phyloP scores from a whole-genome alignment of 129 eudicot species.

The Saussurea involucrata region DNA sequence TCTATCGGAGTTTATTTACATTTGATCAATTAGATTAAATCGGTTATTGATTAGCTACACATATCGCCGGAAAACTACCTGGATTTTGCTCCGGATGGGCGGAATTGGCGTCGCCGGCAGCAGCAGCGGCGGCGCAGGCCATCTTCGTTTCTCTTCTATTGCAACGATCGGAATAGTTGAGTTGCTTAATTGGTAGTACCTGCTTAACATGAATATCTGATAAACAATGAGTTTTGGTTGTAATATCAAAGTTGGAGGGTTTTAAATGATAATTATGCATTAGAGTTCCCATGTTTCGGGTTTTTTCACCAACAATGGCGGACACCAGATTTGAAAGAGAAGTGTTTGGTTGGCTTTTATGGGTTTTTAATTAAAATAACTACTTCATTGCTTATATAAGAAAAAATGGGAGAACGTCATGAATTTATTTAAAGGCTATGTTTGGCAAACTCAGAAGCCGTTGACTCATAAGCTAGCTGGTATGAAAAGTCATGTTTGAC shows the following conservation, averaged over 20 bases:
- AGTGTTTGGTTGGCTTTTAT: no score
- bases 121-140: constrained; percentile 1
- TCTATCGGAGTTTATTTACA: neutral
- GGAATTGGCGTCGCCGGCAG: constrained; percentile 13
- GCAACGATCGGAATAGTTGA: neutral
- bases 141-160: neutral
- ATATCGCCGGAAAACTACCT: constrained; percentile 18
- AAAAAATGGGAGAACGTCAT: no score
- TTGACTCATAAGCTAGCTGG: no score
- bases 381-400: no score
- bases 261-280: constrained; percentile 8
- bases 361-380: no score
- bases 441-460: no score
- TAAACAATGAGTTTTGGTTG: constrained; percentile 1
- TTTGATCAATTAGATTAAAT: neutral
- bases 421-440: no score
- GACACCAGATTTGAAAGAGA: neutral
- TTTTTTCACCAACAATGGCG: neutral
- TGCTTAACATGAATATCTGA: constrained; percentile 12
- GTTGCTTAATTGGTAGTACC: neutral
- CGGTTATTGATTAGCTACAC: neutral
- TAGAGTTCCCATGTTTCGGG: constrained; percentile 11
- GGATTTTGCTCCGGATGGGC: constrained; percentile 6
- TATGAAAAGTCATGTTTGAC: no score
- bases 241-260: constrained; percentile 11